Base-by-base conservation (phyloP, 2,329 filamentous ascomycete species). In the Nothophaeocryptopus gaeumannii region DNA sequence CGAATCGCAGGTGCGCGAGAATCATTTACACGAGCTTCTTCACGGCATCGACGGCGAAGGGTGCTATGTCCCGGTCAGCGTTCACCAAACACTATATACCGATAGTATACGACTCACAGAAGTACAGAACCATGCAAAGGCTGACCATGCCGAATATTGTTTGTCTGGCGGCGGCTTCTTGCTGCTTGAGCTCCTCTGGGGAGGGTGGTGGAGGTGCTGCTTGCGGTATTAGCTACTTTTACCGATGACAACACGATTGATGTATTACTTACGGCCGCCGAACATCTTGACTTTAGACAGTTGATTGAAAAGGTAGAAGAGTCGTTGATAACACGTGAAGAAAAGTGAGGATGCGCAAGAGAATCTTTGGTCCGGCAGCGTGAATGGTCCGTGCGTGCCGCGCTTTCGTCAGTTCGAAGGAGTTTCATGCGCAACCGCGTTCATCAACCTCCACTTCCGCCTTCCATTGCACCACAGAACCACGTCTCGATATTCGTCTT, bases 111-210 rank as follows among this genome's bases (percentile, higher is more conserved):
- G 8, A 2, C 86, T 50, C 82, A 93, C 88, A 89, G 53, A 93
- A 73, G 68, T 92, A 92, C 41, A 93, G 78, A 42, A 87, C 70
- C 34, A 84, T 75, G 56, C 83, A 84, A 12, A 82, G 82, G 34
- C 81, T 78, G 47, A 85, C 67, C 55, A 85, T 85, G 63, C 77
- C 78, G 73, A 86, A 83, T 59, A 92, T 75, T 43, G 84, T 86
- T 60, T 78, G 76, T 63, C 74, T 75, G 43, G 88, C 86, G 68
- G 85, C 80, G 53, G 76, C 75, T 76, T 91, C 86, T 68, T 84
- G 78, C 44, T 63, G 55, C 66, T 78, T 78, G 67, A 91, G 79
- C 78, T 91, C 86, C 70, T 85, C 83, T 51, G 80, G 74, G 51
- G 82, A 82, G 63, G 83, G 79, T 69, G 83, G 83, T 67, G 85